phyloP scores from a whole-genome alignment of 352 stramenopile genomes.

The Globisporangium cylindrosporum region DNA sequence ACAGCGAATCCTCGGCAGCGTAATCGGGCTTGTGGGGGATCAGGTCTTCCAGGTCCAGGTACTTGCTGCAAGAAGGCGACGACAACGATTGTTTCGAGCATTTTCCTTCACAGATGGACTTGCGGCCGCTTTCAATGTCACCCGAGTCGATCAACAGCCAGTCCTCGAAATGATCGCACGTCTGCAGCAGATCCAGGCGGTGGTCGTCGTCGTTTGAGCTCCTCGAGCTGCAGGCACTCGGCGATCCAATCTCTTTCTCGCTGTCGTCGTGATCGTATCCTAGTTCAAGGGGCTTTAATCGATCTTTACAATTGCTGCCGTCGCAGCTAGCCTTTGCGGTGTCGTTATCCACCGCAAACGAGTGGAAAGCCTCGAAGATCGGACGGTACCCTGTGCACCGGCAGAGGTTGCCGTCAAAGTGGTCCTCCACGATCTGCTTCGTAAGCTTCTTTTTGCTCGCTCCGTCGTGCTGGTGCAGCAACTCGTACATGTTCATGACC shows the following conservation, averaged over 20 bases:
- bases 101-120: conserved; percentile 26
- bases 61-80: conserved; percentile 14
- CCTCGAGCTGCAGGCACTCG: background rate
- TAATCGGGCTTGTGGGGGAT: conserved; percentile 15
- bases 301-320: background rate
- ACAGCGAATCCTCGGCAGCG: conserved; percentile 6
- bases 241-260: background rate
- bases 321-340: background rate
- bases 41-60: conserved; percentile 36
- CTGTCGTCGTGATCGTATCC: conserved; percentile 11
- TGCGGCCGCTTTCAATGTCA: conserved; percentile 17
- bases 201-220: background rate
- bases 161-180: conserved; percentile 29
- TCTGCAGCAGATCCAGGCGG: conserved; percentile 12
- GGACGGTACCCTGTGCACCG: conserved; percentile 90
- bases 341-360: conserved; percentile 9
- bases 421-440: conserved; percentile 88
- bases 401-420: conserved; percentile 95
- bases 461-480: conserved; percentile 69
- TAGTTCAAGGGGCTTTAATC: background rate
- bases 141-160: conserved; percentile 27
- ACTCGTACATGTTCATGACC: conserved; percentile 79
- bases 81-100: conserved; percentile 8
- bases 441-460: conserved; percentile 42
- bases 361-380: conserved; percentile 44